Conservation (phyloP, 2,329 filamentous ascomycete species). For the Colletotrichum horii region DNA sequence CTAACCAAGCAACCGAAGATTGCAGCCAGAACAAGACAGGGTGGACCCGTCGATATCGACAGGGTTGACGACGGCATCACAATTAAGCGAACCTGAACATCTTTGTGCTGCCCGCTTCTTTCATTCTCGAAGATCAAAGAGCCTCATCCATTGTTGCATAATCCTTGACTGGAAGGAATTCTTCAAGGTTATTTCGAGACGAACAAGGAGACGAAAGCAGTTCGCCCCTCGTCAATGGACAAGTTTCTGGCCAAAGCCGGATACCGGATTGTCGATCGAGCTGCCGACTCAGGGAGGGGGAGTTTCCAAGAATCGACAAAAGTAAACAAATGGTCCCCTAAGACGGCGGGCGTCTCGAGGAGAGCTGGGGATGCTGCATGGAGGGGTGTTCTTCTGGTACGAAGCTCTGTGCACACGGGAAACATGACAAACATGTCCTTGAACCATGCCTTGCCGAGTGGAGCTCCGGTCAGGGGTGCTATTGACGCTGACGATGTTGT, state of each 20-base stretch:
- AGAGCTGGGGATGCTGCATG: slow-evolving; percentile 15
- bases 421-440: slow-evolving; percentile 15
- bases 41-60: slow-evolving; percentile 2
- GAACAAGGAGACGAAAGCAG: neutral
- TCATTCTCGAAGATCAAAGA: neutral
- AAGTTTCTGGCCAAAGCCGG: neutral
- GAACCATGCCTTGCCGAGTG: neutral
- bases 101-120: neutral
- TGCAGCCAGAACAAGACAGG: slow-evolving; percentile 11
- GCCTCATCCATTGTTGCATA: neutral
- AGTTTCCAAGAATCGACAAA: slow-evolving; percentile 16
- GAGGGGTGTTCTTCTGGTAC: slow-evolving; percentile 5
- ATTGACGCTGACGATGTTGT: neutral
- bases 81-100: slow-evolving; percentile 1
- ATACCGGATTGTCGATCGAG: neutral
- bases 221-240: neutral
- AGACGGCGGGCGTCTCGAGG: slow-evolving; percentile 6
- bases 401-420: slow-evolving; percentile 11
- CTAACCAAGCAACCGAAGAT: slow-evolving; percentile 18
- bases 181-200: slow-evolving; percentile 13
- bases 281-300: neutral
- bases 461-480: neutral
- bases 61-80: slow-evolving; percentile 18
- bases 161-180: neutral
- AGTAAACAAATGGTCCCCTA: slow-evolving; percentile 21